phyloP scores from a whole-genome alignment of 2,329 filamentous ascomycete species.

The Calonectria fujianensis region DNA sequence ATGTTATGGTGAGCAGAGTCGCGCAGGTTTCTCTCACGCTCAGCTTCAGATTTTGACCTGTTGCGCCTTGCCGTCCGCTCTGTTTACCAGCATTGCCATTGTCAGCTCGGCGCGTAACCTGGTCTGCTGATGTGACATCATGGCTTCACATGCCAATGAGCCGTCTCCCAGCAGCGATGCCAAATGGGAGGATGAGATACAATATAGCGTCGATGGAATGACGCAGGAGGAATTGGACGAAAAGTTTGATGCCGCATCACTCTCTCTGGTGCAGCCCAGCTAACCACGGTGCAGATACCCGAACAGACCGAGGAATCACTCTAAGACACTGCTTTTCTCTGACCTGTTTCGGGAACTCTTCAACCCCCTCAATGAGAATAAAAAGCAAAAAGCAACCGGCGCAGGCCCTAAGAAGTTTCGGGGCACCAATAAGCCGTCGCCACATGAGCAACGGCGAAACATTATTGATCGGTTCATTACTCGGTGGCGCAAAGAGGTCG shows the following conservation, averaged over 20 bases:
- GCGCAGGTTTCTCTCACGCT: neutral
- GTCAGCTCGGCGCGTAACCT: neutral
- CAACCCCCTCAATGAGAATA: slow-evolving; percentile 86
- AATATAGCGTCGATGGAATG: slow-evolving; percentile 66
- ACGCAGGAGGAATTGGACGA: slow-evolving; percentile 66
- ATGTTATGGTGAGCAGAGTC: slow-evolving; percentile 5
- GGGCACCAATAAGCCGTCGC: slow-evolving; percentile 75
- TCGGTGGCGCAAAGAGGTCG: slow-evolving; percentile 91
- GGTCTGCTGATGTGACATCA: slow-evolving; percentile 32
- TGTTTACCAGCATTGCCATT: neutral
- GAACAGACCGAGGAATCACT: slow-evolving; percentile 86
- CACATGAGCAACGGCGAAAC: slow-evolving; percentile 85
- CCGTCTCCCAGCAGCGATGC: slow-evolving; percentile 60
- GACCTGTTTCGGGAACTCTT: slow-evolving; percentile 87
- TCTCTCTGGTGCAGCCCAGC: neutral
- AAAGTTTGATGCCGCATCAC: slow-evolving; percentile 58
- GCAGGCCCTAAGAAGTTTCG: slow-evolving; percentile 74
- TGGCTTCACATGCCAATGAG: slow-evolving; percentile 34
- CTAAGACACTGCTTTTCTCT: slow-evolving; percentile 87
- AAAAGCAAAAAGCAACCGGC: slow-evolving; percentile 81
- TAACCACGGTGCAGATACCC: slow-evolving; percentile 79
- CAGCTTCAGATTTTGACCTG: neutral
- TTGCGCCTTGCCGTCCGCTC: neutral
- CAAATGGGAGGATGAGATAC: slow-evolving; percentile 70
- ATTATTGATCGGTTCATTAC: slow-evolving; percentile 92